A percentile compares a stretch with the other conserved stretches of the same genome.
These are phyloP conservation scores for Aspergillus puulaauensis DNA, from an alignment of 2,329 filamentous ascomycete genomes.

Conservation along the genomic window DNA sequence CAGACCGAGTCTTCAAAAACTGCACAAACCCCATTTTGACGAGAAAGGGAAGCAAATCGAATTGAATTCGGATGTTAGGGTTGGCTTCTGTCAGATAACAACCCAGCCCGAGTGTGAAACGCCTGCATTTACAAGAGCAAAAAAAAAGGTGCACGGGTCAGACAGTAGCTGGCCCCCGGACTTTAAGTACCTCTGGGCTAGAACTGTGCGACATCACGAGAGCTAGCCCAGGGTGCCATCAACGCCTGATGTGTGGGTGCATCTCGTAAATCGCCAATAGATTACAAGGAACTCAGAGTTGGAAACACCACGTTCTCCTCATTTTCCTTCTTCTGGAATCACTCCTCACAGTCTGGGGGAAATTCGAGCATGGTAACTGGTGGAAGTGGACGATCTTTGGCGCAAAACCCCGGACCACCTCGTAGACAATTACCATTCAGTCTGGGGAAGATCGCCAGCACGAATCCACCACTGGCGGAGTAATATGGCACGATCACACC, in stretches of 20 bases:
- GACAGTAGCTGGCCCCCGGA: neutral
- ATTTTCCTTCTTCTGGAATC: neutral
- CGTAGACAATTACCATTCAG: constrained; percentile 8
- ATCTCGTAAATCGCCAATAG: constrained; percentile 1
- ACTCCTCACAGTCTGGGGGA: constrained; percentile 2
- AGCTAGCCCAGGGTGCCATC: neutral
- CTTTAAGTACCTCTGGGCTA: constrained; percentile 5
- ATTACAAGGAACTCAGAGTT: neutral
- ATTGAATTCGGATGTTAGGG: neutral
- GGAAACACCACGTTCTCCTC: constrained; percentile 1
- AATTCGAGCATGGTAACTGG: neutral
- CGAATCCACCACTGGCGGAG: constrained; percentile 15
- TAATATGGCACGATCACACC: constrained; percentile 1
- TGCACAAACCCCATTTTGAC: constrained; percentile 28
- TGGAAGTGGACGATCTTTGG: neutral
- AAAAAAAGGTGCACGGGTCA: neutral
- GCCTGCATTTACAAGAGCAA: neutral
- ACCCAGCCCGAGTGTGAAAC: neutral
- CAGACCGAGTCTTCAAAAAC: constrained; percentile 32
- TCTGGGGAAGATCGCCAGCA: constrained; percentile 17
- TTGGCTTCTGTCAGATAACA: neutral
- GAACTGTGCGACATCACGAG: constrained; percentile 3
- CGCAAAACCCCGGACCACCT: neutral
- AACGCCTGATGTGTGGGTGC: neutral
- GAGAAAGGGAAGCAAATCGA: neutral